A percentile compares a stretch with the other conserved stretches of the same genome.
phyloP scores from a whole-genome alignment of 345 rosid species.

The Eucalyptus albens region DNA sequence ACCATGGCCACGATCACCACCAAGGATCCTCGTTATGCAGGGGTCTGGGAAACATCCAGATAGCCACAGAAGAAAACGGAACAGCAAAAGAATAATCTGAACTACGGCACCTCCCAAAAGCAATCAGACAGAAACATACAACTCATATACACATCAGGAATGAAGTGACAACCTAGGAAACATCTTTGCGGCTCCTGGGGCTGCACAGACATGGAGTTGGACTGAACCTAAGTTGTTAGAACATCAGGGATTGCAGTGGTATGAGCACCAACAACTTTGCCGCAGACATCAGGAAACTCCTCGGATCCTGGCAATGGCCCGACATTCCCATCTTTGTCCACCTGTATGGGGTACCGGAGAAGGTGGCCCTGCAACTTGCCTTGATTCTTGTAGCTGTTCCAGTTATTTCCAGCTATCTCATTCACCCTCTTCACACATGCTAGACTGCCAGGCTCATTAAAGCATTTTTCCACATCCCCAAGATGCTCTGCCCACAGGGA shows the following conservation, averaged over 20 bases:
- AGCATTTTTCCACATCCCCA: conserved; percentile 16
- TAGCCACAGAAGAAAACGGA: background rate
- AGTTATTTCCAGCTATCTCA: conserved; percentile 44
- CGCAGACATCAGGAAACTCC: conserved; percentile 86
- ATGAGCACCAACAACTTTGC: conserved; percentile 58
- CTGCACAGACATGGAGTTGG: background rate
- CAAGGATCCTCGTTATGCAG: background rate
- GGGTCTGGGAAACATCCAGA: background rate
- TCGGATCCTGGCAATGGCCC: conserved; percentile 46
- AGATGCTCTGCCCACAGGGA: conserved; percentile 95
- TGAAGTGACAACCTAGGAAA: background rate
- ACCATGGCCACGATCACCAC: background rate
- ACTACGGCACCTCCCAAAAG: background rate
- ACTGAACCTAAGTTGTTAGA: conserved; percentile 41
- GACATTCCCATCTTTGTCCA: conserved; percentile 54
- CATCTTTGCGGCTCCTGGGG: background rate
- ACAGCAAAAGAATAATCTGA: background rate
- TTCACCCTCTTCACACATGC: conserved; percentile 61
- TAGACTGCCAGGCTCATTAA: conserved; percentile 36
- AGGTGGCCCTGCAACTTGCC: conserved; percentile 61
- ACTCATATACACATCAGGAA: background rate
- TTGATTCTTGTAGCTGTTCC: conserved; percentile 38
- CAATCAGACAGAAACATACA: background rate
- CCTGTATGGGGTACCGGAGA: conserved; percentile 63
- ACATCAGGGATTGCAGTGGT: conserved; percentile 48